These are phyloP conservation scores for Plasmodium falciparum DNA, from an alignment of 169 alveolate species.

Conservation along the genomic window DNA sequence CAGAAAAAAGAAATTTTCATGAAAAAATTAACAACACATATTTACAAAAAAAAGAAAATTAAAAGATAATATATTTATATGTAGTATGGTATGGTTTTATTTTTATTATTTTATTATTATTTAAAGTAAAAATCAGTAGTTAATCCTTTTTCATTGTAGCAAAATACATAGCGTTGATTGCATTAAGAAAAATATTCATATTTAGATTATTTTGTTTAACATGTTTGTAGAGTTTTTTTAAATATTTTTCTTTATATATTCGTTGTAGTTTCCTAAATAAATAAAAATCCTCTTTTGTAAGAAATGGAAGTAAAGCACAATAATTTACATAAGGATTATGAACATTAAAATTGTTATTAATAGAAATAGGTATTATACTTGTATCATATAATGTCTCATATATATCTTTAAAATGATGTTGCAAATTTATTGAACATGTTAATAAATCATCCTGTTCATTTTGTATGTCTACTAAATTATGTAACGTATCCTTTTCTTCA, in stretches of 20 bases:
- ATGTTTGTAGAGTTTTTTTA: constrained; percentile 34
- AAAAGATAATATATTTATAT: too few relatives aligned
- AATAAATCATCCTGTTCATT: too few relatives aligned
- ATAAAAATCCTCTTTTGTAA: constrained; percentile 69
- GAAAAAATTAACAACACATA: too few relatives aligned
- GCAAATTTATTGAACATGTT: not conserved
- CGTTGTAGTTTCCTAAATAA: constrained; percentile 46
- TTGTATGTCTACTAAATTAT: too few relatives aligned
- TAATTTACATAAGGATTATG: constrained; percentile 83
- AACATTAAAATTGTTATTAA: constrained; percentile 40
- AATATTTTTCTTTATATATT: constrained; percentile 72
- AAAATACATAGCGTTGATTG: constrained; percentile 49
- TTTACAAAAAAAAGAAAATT: too few relatives aligned
- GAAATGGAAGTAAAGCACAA: constrained; percentile 83
- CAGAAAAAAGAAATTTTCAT: too few relatives aligned
- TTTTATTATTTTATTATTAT: too few relatives aligned
- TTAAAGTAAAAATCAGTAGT: not conserved
- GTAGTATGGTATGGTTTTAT: too few relatives aligned
- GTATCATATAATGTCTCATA: constrained; percentile 37
- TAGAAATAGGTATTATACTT: constrained; percentile 28
- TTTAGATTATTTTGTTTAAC: constrained; percentile 32
- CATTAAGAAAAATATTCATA: constrained; percentile 58
- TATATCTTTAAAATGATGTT: constrained; percentile 29
- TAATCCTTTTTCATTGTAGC: constrained; percentile 7
- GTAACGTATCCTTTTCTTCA: too few relatives aligned